These are phyloP conservation scores for Puccinia novopanici DNA, from an alignment of 1,284 basidiomycete species.

Conservation along the genomic window DNA sequence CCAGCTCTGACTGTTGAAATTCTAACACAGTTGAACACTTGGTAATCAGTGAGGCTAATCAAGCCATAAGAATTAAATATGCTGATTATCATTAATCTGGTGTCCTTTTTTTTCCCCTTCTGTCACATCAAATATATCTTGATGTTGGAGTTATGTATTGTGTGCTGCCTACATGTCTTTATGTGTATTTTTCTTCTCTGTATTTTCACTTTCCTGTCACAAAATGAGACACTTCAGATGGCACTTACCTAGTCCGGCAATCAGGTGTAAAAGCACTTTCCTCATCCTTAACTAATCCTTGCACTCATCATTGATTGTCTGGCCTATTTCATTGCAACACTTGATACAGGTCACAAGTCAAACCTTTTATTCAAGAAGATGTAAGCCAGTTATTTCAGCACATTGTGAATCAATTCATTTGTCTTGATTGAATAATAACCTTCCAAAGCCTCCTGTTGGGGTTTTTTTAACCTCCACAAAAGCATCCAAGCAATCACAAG, in stretches of 20 bases:
- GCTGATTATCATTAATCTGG: neutral
- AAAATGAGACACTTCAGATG: no score
- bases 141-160: no score
- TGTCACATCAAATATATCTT: neutral
- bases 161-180: no score
- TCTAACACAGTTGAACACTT: slow-evolving; percentile 18
- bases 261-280: no score
- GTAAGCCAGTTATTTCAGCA: slow-evolving; percentile 3
- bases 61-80: neutral
- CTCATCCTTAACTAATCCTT: no score
- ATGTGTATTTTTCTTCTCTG: no score
- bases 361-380: no score
- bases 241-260: no score
- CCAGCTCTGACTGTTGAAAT: no score
- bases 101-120: neutral
- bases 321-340: no score
- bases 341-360: slow-evolving; percentile 38
- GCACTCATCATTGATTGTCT: no score
- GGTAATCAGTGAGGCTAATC: slow-evolving; percentile 39
- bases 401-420: neutral
- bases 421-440: neutral
- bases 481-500: slow-evolving; percentile 30
- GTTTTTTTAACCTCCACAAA: slow-evolving; percentile 32
- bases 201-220: no score
- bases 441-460: neutral